phyloP scores from a whole-genome alignment of 768 basidiomycete genomes.

The Pulveroboletus sp. region DNA sequence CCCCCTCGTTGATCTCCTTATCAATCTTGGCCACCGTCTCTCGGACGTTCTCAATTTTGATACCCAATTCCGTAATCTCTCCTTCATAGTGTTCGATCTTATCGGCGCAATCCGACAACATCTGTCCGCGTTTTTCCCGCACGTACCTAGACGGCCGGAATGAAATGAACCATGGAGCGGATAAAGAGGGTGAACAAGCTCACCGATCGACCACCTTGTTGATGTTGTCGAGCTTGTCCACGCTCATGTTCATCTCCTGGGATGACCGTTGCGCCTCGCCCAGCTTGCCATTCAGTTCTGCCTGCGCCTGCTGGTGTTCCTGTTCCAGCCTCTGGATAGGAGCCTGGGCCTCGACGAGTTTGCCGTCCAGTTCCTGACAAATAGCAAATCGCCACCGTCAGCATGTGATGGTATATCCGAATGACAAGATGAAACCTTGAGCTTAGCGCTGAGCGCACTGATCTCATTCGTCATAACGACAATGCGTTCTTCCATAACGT shows the following conservation, averaged over 20 bases:
- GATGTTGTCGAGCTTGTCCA: slow-evolving; percentile 58
- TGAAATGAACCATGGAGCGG: neutral
- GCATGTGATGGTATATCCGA: neutral
- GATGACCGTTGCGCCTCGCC: slow-evolving; percentile 49
- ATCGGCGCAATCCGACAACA: slow-evolving; percentile 56
- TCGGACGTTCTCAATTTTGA: slow-evolving; percentile 41
- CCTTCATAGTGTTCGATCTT: slow-evolving; percentile 49
- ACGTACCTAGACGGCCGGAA: slow-evolving; percentile 56
- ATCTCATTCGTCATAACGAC: slow-evolving; percentile 60
- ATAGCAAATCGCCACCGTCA: slow-evolving; percentile 1
- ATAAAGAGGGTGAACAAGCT: neutral
- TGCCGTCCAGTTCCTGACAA: slow-evolving; percentile 59
- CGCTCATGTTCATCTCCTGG: slow-evolving; percentile 64
- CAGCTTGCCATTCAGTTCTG: slow-evolving; percentile 48
- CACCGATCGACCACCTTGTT: slow-evolving; percentile 69
- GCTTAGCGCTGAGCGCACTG: slow-evolving; percentile 36
- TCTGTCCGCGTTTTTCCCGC: slow-evolving; percentile 59
- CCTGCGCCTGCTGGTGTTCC: slow-evolving; percentile 48
- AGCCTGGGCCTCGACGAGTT: slow-evolving; percentile 56
- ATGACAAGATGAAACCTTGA: slow-evolving; percentile 44
- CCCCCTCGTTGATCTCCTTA: slow-evolving; percentile 76
- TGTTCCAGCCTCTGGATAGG: slow-evolving; percentile 65
- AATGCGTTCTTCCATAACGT: slow-evolving; percentile 53
- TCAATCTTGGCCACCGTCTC: slow-evolving; percentile 57
- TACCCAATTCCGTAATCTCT: slow-evolving; percentile 41